These are phyloP conservation scores for Tetrastigma voinierianum DNA, from an alignment of 164 flowering plant species.

Conservation along the genomic window DNA sequence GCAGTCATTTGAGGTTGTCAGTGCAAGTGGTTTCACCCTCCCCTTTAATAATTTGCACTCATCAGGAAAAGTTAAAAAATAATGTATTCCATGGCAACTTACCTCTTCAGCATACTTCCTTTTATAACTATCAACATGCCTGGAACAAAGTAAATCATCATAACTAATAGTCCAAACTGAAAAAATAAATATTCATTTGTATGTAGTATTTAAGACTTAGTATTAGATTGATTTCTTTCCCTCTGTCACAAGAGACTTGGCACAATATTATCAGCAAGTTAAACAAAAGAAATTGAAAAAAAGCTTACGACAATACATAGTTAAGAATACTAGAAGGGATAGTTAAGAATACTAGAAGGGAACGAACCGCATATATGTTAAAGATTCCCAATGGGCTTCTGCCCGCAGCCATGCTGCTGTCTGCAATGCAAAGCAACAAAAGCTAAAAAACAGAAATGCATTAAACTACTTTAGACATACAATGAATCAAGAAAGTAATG, in stretches of 20 bases:
- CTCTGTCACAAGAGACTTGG: too few relatives aligned
- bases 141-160: constrained; percentile 20
- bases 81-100: neutral
- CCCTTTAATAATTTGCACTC: too few relatives aligned
- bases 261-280: too few relatives aligned
- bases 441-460: constrained; percentile 15
- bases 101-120: constrained; percentile 69
- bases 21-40: neutral
- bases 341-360: neutral
- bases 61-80: too few relatives aligned
- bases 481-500: neutral
- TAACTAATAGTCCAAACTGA: neutral
- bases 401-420: constrained; percentile 79
- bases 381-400: constrained; percentile 65
- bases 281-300: too few relatives aligned
- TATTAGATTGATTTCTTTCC: too few relatives aligned
- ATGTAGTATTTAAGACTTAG: neutral
- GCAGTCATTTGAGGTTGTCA: too few relatives aligned
- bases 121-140: constrained; percentile 57
- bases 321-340: neutral
- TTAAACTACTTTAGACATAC: constrained; percentile 4
- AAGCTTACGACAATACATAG: neutral
- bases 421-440: constrained; percentile 34
- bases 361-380: constrained; percentile 56
- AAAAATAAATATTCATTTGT: neutral